Percentiles rank a stretch among this genome's conserved stretches.
Conservation (phyloP, 257 asterid species). For the Plantago ovata region DNA sequence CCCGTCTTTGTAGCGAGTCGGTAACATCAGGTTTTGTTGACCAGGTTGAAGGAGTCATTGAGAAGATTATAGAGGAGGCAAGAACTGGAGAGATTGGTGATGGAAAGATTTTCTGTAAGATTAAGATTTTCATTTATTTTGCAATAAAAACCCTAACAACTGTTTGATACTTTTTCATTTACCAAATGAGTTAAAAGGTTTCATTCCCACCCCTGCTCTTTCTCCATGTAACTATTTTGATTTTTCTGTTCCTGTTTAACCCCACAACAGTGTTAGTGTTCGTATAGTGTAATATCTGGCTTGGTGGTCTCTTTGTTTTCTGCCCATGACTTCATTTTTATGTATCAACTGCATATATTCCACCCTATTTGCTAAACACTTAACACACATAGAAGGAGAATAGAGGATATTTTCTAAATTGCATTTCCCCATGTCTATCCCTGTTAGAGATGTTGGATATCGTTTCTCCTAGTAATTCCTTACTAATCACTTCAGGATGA, state of each 20-base stretch:
- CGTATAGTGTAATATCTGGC: background rate
- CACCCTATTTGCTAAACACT: no score
- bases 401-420: background rate
- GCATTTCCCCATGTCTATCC: slow-evolving; percentile 4
- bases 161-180: background rate
- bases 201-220: background rate
- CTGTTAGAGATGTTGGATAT: background rate
- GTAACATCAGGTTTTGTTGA: slow-evolving; percentile 17
- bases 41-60: slow-evolving; percentile 88
- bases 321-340: slow-evolving; percentile 6
- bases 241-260: slow-evolving; percentile 6
- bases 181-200: slow-evolving; percentile 4
- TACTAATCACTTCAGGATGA: no score
- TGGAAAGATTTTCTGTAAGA: slow-evolving; percentile 89
- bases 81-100: slow-evolving; percentile 98
- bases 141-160: slow-evolving; percentile 3
- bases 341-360: no score
- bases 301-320: background rate
- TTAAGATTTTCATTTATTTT: slow-evolving; percentile 3
- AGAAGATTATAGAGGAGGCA: slow-evolving; percentile 75
- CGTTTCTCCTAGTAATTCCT: no score
- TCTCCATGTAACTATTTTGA: background rate
- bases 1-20: no score
- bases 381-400: background rate
- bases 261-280: no score